A percentile compares a stretch with the other conserved stretches of the same genome.
These are phyloP conservation scores for Nidularia pulvinata DNA, from an alignment of 768 basidiomycete species.

Conservation along the genomic window DNA sequence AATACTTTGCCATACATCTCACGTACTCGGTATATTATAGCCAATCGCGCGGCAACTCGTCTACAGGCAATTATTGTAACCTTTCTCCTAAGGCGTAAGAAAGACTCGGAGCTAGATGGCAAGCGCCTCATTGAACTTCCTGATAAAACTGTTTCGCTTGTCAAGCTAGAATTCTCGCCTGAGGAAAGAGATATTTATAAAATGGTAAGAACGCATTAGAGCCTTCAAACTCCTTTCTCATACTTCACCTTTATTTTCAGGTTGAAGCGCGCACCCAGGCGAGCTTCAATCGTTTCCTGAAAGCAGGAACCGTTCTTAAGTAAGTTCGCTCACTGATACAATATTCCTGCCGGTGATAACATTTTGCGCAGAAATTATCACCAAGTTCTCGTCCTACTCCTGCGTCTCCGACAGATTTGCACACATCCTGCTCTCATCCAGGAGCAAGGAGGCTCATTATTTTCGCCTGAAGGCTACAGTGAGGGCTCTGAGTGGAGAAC, in stretches of 20 bases:
- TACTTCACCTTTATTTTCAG: slow-evolving; percentile 8
- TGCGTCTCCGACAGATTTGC: slow-evolving; percentile 67
- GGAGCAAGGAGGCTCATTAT: slow-evolving; percentile 46
- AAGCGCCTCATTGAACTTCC: slow-evolving; percentile 67
- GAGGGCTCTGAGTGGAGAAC: slow-evolving; percentile 24
- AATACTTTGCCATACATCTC: background rate
- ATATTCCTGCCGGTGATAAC: background rate
- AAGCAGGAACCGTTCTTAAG: slow-evolving; percentile 69
- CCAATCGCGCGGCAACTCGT: slow-evolving; percentile 52
- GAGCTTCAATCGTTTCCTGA: slow-evolving; percentile 62
- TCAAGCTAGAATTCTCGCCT: slow-evolving; percentile 51
- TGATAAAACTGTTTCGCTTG: slow-evolving; percentile 46
- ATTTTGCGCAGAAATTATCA: slow-evolving; percentile 37
- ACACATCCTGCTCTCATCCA: slow-evolving; percentile 69
- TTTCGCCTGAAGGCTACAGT: slow-evolving; percentile 34
- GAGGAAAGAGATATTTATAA: slow-evolving; percentile 67
- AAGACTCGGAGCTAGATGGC: slow-evolving; percentile 63
- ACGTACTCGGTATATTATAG: slow-evolving; percentile 15
- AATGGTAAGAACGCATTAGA: slow-evolving; percentile 28
- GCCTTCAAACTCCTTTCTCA: background rate
- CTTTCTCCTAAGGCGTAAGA: slow-evolving; percentile 62
- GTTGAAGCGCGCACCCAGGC: slow-evolving; percentile 55
- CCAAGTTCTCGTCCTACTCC: slow-evolving; percentile 46
- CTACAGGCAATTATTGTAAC: slow-evolving; percentile 57
- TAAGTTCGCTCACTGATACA: background rate